These are phyloP conservation scores for Rhododendron kiyosumense DNA, from an alignment of 148 eudicot genomes.

Conservation along the genomic window DNA sequence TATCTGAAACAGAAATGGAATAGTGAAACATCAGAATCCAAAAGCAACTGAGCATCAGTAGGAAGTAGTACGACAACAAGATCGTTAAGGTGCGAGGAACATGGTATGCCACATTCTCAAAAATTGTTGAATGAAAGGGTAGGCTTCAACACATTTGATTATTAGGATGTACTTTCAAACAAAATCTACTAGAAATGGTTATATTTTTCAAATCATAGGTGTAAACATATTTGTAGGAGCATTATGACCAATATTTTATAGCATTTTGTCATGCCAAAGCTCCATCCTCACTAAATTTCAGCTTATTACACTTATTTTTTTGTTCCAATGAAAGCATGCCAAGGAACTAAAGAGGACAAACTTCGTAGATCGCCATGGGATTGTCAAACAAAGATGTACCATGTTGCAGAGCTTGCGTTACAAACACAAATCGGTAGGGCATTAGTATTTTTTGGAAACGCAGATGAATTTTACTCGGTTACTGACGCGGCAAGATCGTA, in stretches of 20 bases:
- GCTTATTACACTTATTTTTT: neutral
- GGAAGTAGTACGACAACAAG: neutral
- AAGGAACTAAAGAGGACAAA: neutral
- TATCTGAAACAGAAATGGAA: slow-evolving; percentile 43
- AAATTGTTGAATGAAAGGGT: neutral
- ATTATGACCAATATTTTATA: neutral
- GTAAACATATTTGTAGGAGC: neutral
- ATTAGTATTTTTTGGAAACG: neutral
- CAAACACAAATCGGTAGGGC: neutral
- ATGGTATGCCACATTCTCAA: neutral
- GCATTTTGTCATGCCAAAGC: neutral
- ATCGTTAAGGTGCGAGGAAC: neutral
- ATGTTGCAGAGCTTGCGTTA: neutral
- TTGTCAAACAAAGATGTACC: neutral
- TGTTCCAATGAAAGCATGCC: neutral
- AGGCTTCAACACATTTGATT: neutral
- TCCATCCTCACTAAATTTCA: neutral
- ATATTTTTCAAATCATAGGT: neutral
- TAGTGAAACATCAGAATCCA: slow-evolving; percentile 16
- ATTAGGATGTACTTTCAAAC: neutral
- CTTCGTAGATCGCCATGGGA: neutral
- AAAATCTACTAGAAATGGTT: neutral
- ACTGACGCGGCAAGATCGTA: too few relatives aligned
- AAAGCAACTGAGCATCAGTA: neutral
- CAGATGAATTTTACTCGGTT: too few relatives aligned